These are phyloP conservation scores for Cucurbita argyrosperma DNA, from an alignment of 306 rosid genomes.

Conservation along the genomic window DNA sequence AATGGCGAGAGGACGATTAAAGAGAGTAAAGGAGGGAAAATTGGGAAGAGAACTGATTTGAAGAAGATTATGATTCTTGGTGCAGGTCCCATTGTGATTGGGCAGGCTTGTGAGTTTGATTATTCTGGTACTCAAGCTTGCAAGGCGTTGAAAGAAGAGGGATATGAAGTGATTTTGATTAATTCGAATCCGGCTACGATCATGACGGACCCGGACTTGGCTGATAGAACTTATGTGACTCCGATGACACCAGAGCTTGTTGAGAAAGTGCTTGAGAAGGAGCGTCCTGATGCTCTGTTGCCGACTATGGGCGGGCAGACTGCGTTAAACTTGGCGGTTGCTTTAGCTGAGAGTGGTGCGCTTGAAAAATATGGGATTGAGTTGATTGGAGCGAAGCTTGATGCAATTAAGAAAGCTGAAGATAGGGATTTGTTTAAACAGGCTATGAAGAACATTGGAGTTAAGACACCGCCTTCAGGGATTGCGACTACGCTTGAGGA, in stretches of 20 bases:
- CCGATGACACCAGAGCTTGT: constrained; percentile 92
- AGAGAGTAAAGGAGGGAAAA: not conserved
- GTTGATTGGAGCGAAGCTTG: constrained; percentile 89
- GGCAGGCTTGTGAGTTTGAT: constrained; percentile 94
- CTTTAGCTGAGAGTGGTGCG: constrained; percentile 67
- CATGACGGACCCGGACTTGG: constrained; percentile 92
- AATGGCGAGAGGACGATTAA: constrained; percentile 19
- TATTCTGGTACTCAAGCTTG: constrained; percentile 97
- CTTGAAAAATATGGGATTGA: constrained; percentile 58
- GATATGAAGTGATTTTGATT: constrained; percentile 64
- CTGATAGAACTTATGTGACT: constrained; percentile 63
- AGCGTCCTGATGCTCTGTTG: constrained; percentile 77
- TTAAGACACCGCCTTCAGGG: constrained; percentile 80
- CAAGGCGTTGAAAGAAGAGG: constrained; percentile 80
- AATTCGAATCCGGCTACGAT: constrained; percentile 94
- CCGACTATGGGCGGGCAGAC: constrained; percentile 99
- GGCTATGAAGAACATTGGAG: constrained; percentile 81
- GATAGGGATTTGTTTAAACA: constrained; percentile 79
- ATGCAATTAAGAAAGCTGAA: constrained; percentile 77
- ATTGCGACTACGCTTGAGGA: constrained; percentile 42
- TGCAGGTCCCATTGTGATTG: constrained; percentile 90
- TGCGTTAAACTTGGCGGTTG: constrained; percentile 73
- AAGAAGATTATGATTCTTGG: constrained; percentile 89
- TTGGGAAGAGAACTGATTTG: constrained; percentile 63
- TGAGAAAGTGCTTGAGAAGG: constrained; percentile 64